phyloP scores from a whole-genome alignment of 2,329 filamentous ascomycete genomes.

The Pseudogymnoascus sp. region DNA sequence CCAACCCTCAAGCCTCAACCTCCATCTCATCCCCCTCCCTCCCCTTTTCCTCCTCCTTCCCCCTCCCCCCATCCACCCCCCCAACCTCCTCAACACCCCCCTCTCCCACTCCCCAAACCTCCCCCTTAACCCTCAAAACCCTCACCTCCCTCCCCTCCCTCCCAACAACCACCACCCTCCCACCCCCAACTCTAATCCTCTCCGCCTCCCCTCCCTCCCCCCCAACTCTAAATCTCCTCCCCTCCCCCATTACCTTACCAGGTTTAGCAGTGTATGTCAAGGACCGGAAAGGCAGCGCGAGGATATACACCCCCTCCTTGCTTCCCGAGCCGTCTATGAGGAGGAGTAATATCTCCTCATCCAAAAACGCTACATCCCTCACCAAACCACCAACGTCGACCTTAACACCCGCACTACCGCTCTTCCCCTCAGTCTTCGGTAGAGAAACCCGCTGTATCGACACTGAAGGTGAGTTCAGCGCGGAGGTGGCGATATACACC shows the following conservation, averaged over 20 bases:
- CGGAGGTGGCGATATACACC: neutral
- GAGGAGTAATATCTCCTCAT: neutral
- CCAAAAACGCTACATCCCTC: neutral
- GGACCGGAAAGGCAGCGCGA: neutral
- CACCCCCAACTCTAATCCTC: neutral
- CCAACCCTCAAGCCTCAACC: slow-evolving; percentile 10
- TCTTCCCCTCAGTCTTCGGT: too few relatives aligned
- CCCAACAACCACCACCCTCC: slow-evolving; percentile 11
- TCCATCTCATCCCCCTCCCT: slow-evolving; percentile 15
- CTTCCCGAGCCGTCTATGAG: neutral
- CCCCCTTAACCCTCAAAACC: slow-evolving; percentile 16
- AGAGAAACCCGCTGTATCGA: neutral
- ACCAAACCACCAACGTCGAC: neutral
- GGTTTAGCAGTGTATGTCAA: neutral
- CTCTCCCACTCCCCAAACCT: slow-evolving; percentile 18
- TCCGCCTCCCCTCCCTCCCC: neutral
- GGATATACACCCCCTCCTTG: neutral
- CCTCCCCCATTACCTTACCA: neutral
- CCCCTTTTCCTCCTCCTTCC: slow-evolving; percentile 8
- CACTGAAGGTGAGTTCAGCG: accelerated
- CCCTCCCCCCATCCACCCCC: slow-evolving; percentile 11
- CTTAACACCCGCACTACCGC: neutral
- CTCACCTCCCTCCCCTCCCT: slow-evolving; percentile 10
- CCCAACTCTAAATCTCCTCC: neutral
- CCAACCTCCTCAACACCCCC: slow-evolving; percentile 14